phyloP scores from a whole-genome alignment of 768 basidiomycete genomes.

The Infundibulicybe gibba region DNA sequence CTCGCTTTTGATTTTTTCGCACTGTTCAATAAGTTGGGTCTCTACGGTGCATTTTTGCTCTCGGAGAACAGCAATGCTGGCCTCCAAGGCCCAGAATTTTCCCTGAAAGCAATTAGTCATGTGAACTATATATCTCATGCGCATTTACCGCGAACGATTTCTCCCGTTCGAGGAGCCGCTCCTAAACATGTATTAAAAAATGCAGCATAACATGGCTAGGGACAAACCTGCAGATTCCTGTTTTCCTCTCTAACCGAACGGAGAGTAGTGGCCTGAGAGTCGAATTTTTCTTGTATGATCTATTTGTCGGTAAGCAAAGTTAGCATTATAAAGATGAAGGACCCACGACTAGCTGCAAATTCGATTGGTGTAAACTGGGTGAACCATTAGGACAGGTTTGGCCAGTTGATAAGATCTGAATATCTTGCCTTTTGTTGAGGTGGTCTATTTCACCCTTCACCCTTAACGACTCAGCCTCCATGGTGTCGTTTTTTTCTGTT shows the following conservation, averaged over 20 bases:
- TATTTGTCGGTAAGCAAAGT: constrained; percentile 11
- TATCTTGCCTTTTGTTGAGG: background rate
- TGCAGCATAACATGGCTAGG: constrained; percentile 11
- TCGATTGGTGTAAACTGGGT: no score
- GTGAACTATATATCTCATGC: background rate
- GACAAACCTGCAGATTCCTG: constrained; percentile 41
- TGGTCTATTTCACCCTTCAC: background rate
- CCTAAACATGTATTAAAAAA: constrained; percentile 18
- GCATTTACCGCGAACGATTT: constrained; percentile 29
- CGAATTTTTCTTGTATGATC: constrained; percentile 57
- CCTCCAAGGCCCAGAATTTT: constrained; percentile 25
- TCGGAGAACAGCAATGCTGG: constrained; percentile 34
- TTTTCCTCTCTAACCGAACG: constrained; percentile 50
- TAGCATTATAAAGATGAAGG: no score
- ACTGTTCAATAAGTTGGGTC: constrained; percentile 15
- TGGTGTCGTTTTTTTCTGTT: background rate
- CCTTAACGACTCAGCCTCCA: background rate
- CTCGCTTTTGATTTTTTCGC: constrained; percentile 20
- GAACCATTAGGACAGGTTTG: no score
- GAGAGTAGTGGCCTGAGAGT: constrained; percentile 51
- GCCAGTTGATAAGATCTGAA: background rate
- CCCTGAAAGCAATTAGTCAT: constrained; percentile 4
- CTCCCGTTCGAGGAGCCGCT: constrained; percentile 32
- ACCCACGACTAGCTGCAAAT: no score
- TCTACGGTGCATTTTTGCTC: constrained; percentile 33